These are phyloP conservation scores for Blastobotrys malaysiensis DNA, from an alignment of 1,139 yeast genomes.

Conservation along the genomic window DNA sequence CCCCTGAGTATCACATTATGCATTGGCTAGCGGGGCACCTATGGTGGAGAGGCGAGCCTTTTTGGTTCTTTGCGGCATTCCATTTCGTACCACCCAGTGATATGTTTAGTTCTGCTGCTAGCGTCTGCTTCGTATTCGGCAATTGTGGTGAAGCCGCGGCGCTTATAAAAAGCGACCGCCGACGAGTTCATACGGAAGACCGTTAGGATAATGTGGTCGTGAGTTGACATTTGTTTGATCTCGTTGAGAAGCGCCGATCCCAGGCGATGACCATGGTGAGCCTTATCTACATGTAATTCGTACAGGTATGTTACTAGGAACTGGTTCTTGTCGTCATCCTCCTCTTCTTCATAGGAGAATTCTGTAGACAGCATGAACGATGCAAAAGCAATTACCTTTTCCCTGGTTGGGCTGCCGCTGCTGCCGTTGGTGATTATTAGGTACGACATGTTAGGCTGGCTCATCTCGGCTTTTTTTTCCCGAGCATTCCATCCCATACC, in stretches of 20 bases:
- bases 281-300: conserved; percentile 46
- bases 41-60: neutral
- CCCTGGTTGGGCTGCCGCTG: no score
- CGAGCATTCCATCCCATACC: conserved; percentile 42
- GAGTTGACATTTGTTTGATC: conserved; percentile 14
- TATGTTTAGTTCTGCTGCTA: neutral
- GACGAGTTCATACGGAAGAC: conserved; percentile 26
- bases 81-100: neutral
- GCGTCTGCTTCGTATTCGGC: neutral
- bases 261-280: conserved; percentile 32
- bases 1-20: neutral
- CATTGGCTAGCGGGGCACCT: neutral
- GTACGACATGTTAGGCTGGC: conserved; percentile 42
- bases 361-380: conserved; percentile 33
- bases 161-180: conserved; percentile 26
- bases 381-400: conserved; percentile 40
- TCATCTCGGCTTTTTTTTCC: conserved; percentile 45
- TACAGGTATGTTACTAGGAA: conserved; percentile 44
- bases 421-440: conserved; percentile 7
- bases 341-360: conserved; percentile 6
- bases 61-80: neutral
- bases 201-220: conserved; percentile 20
- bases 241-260: conserved; percentile 38
- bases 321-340: conserved; percentile 28
- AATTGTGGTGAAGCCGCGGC: conserved; percentile 17